Evolutionary conservation across 257 asterid species (phyloP).

Genomic region (Plantago major): DNA sequence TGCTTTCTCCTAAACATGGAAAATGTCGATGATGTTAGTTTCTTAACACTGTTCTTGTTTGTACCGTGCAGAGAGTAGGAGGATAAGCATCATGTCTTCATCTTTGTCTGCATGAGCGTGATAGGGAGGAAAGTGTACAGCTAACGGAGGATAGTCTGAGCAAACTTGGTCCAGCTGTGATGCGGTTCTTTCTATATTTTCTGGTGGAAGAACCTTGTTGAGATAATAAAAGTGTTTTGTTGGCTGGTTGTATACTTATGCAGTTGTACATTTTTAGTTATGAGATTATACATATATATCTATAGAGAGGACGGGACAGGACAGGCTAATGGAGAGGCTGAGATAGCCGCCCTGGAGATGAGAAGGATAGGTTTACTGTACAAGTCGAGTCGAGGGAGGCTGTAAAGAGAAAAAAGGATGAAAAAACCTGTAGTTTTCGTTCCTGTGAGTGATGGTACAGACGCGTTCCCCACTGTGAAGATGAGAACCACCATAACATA

Average conservation of each 20-base stretch:
- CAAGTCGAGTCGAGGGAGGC: constrained; percentile 38
- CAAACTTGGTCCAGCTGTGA: constrained; percentile 19
- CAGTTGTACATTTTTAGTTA: constrained; percentile 51
- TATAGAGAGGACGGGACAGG: constrained; percentile 11
- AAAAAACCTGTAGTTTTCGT: constrained; percentile 19
- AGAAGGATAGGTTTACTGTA: constrained; percentile 33
- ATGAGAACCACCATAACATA: background rate
- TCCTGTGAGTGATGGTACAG: constrained; percentile 24
- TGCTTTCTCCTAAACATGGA: background rate
- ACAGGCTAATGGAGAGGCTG: constrained; percentile 37
- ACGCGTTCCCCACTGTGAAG: constrained; percentile 6
- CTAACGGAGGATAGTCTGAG: constrained; percentile 56
- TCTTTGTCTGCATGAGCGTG: constrained; percentile 31
- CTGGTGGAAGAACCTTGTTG: constrained; percentile 26
- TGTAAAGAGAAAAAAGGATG: constrained; percentile 33
- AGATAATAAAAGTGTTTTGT: constrained; percentile 21
- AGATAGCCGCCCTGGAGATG: constrained; percentile 33
- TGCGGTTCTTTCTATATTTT: constrained; percentile 26
- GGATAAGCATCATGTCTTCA: constrained; percentile 54
- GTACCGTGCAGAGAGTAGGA: constrained; percentile 54
- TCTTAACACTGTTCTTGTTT: background rate
- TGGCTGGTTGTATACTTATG: constrained; percentile 42
- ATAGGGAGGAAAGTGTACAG: constrained; percentile 50
- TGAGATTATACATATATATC: constrained; percentile 23
- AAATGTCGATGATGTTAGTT: background rate